Base-by-base conservation (phyloP, 352 stramenopile species). In the Phytophthora boehmeriae region DNA sequence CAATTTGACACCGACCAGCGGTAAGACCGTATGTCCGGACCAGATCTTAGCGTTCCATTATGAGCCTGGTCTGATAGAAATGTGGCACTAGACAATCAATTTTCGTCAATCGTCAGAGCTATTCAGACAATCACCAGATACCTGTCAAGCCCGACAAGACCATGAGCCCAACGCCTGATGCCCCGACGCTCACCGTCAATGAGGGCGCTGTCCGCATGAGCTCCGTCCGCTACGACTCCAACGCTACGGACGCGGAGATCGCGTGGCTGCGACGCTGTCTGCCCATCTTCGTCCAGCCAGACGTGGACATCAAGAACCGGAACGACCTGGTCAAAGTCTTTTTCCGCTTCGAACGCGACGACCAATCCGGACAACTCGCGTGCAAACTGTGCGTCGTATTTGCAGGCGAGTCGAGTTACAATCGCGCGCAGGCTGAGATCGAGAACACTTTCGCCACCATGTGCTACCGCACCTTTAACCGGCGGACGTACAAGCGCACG, bases 331-430 rank as follows among this genome's bases (percentile, higher is more conserved):
- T 93, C 64, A 93, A 92, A 63, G 63, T 93, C 17, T 91, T 93
- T 59, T 92, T 90, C 68, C 67, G 66, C 43, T 96, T 96, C 54
- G 83, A 92, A 61, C 85, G 83, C 46, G 64, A 90, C 47, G 73
- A 79, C 44, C 50, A 70, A 43, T 71, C 55, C 10, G 74, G 67
- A 2, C 54, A 62, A 17, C 76, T 96, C 13, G 52, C 80, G 50
- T 96, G 87, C 64, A 84, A 86, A 42, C 85, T 96, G 19, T 96
- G 83, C 65, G 72, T 96, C 49, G 80, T 96, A 36, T 92, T 92
- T 48, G 75, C 80, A 4, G 79, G 87, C 58, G 86, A 96, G 55
- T 89, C 87, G 16, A 93, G 83, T 62, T 94, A 94, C 77, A 96
- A 96, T 51, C 82, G 83, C 68, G 53, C 81, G 25, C 73, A 83